Conservation (phyloP, 768 basidiomycete species). For the Auriscalpium vulgare region DNA sequence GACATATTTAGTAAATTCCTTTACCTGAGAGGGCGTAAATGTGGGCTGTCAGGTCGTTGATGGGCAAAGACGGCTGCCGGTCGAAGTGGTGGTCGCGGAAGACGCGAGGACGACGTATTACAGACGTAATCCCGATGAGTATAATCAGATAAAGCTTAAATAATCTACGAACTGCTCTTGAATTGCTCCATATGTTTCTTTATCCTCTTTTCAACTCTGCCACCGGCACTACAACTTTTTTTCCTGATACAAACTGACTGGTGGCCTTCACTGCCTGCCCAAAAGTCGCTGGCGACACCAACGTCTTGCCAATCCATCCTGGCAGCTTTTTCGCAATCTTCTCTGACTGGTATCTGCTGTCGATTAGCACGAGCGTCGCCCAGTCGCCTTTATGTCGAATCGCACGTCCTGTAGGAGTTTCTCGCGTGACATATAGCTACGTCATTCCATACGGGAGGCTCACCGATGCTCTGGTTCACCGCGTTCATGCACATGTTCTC, state of each 20-base stretch:
- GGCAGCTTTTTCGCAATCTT: constrained; percentile 79
- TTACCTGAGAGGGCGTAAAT: no score
- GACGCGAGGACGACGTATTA: no score
- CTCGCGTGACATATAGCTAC: neutral
- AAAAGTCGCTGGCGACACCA: constrained; percentile 7
- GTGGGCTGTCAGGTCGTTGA: no score
- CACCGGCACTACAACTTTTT: neutral
- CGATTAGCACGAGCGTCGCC: constrained; percentile 84
- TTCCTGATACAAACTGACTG: constrained; percentile 9
- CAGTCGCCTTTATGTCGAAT: constrained; percentile 90
- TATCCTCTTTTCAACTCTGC: no score
- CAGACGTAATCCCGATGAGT: no score
- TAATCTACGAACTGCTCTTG: no score
- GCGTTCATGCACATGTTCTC: constrained; percentile 90
- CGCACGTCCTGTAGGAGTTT: constrained; percentile 59
- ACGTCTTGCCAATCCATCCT: constrained; percentile 67
- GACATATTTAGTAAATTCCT: no score
- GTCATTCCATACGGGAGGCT: constrained; percentile 17
- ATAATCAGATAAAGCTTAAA: no score
- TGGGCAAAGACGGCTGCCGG: no score
- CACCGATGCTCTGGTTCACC: constrained; percentile 96
- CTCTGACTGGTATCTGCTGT: constrained; percentile 66
- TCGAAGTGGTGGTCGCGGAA: no score
- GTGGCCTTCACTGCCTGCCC: constrained; percentile 11
- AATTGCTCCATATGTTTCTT: no score